Percentiles rank a stretch among this genome's conserved stretches.
Evolutionary conservation across 208 protist genomes (phyloP).

Genomic region (Tritrichomonas musculus): DNA sequence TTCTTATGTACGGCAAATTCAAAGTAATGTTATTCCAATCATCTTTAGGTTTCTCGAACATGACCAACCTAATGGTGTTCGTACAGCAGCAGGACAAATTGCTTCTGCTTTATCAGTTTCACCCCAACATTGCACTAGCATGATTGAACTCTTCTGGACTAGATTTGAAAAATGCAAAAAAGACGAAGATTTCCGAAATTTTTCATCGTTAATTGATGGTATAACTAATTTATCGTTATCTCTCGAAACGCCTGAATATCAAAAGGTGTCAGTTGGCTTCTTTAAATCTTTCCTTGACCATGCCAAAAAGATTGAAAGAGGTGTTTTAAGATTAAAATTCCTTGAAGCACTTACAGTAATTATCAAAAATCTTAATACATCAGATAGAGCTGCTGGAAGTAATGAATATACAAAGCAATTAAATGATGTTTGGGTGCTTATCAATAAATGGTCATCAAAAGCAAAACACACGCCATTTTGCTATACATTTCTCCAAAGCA

Average conservation of each 20-base stretch:
- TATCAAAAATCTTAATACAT: neutral
- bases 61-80: neutral
- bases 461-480: neutral
- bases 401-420: neutral
- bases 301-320: neutral
- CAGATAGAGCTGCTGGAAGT: neutral
- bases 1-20: neutral
- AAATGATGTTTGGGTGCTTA: neutral
- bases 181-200: slow-evolving; percentile 25
- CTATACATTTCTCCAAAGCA: neutral
- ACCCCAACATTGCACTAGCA: neutral
- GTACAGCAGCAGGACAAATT: neutral
- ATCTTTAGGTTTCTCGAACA: neutral
- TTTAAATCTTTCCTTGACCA: neutral
- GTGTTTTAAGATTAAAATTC: slow-evolving; percentile 9
- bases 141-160: neutral
- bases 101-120: neutral
- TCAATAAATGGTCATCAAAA: neutral
- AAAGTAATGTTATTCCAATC: neutral
- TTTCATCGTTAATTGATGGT: neutral
- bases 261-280: neutral
- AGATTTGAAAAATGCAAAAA: neutral
- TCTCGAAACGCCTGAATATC: neutral
- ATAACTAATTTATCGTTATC: neutral
- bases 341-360: neutral